phyloP scores from a whole-genome alignment of 768 basidiomycete species.

The Leucocoprinus sp. region DNA sequence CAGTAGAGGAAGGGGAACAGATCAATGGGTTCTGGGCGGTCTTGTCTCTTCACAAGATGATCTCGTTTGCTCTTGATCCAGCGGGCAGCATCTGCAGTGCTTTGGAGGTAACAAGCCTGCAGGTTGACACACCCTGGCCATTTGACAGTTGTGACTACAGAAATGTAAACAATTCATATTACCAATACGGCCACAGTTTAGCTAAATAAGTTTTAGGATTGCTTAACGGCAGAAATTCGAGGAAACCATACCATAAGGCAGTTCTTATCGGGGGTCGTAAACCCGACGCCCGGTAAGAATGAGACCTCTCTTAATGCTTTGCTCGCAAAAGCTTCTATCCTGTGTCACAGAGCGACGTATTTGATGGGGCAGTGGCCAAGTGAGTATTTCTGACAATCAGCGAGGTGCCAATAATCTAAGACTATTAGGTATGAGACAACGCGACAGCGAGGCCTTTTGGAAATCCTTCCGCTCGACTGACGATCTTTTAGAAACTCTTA shows the following conservation, averaged over 20 bases:
- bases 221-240: slow-evolving; percentile 34
- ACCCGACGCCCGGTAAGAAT: slow-evolving; percentile 21
- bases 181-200: background rate
- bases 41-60: slow-evolving; percentile 48
- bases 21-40: slow-evolving; percentile 64
- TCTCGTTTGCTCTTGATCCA: slow-evolving; percentile 44
- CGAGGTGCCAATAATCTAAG: slow-evolving; percentile 7
- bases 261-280: slow-evolving; percentile 31
- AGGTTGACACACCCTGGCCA: slow-evolving; percentile 49
- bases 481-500: slow-evolving; percentile 35
- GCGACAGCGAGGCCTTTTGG: slow-evolving; percentile 35
- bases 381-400: slow-evolving; percentile 18
- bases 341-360: slow-evolving; percentile 51
- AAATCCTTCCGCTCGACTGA: slow-evolving; percentile 38
- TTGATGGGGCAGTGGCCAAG: slow-evolving; percentile 42
- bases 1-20: slow-evolving; percentile 56
- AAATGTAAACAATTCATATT: slow-evolving; percentile 22
- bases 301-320: slow-evolving; percentile 32
- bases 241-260: slow-evolving; percentile 40
- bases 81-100: slow-evolving; percentile 46
- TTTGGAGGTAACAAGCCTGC: slow-evolving; percentile 41
- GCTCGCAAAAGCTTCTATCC: slow-evolving; percentile 45
- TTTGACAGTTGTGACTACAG: slow-evolving; percentile 31
- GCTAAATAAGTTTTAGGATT: slow-evolving; percentile 27
- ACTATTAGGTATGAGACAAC: slow-evolving; percentile 29